Conservation (phyloP, 257 asterid species). For the Orobanche coerulescens region DNA sequence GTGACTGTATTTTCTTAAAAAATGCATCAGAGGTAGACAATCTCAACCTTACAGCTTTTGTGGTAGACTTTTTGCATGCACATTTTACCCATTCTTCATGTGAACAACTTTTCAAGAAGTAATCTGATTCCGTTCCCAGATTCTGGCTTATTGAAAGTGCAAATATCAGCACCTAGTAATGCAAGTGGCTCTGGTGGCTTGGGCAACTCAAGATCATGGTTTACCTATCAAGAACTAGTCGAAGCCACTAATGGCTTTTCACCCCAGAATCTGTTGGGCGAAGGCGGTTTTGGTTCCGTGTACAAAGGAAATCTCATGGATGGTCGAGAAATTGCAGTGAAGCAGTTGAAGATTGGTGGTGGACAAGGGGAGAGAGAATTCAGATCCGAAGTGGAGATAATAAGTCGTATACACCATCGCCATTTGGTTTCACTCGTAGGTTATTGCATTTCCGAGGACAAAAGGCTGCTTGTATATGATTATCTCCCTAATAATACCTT, state of each 20-base stretch:
- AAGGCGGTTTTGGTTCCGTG: slow-evolving; percentile 92
- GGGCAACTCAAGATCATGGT: slow-evolving; percentile 65
- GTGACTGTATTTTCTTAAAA: no score
- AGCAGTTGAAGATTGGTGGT: slow-evolving; percentile 69
- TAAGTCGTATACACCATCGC: slow-evolving; percentile 90
- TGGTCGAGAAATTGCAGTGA: slow-evolving; percentile 86
- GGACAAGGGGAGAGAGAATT: slow-evolving; percentile 94
- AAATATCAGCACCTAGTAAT: slow-evolving; percentile 30
- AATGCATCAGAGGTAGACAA: no score
- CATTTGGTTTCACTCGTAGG: slow-evolving; percentile 97
- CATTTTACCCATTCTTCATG: neutral
- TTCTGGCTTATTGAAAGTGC: slow-evolving; percentile 46
- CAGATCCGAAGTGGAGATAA: slow-evolving; percentile 91
- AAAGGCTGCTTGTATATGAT: slow-evolving; percentile 81
- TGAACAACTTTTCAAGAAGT: slow-evolving; percentile 7
- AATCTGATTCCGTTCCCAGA: slow-evolving; percentile 37
- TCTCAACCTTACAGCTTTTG: no score
- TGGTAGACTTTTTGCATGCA: neutral
- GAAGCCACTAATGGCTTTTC: slow-evolving; percentile 75
- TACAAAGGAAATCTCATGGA: slow-evolving; percentile 70
- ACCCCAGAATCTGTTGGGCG: slow-evolving; percentile 63
- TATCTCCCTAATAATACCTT: slow-evolving; percentile 79
- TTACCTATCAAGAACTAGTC: slow-evolving; percentile 60
- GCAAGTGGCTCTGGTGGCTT: slow-evolving; percentile 57
- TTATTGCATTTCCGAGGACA: slow-evolving; percentile 74